These are phyloP conservation scores for Circinella minor DNA, from an alignment of 371 early-diverging fungal genomes.

Conservation along the genomic window DNA sequence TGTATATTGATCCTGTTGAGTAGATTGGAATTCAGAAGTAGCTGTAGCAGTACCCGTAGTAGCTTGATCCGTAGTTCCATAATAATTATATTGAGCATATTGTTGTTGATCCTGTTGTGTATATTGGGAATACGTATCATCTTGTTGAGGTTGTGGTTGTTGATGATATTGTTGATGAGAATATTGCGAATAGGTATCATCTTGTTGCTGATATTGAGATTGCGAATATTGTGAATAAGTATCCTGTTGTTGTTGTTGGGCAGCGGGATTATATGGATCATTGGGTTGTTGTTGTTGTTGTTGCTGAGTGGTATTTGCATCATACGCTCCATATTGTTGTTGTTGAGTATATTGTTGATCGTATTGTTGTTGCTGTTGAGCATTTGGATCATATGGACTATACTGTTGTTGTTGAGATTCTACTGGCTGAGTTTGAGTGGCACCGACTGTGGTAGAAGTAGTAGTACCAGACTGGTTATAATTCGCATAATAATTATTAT, in stretches of 20 bases:
- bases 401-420: constrained; percentile 6
- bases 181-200: constrained; percentile 5
- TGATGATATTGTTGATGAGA: not conserved
- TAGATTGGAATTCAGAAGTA: constrained; percentile 3
- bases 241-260: not conserved
- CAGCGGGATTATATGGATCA: constrained; percentile 3
- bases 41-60: not conserved
- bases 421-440: constrained; percentile 7
- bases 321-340: not conserved
- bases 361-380: constrained; percentile 14
- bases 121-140: constrained; percentile 4
- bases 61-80: constrained; percentile 1
- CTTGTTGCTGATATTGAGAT: no score
- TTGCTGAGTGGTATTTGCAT: not conserved
- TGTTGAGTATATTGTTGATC: not conserved
- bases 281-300: not conserved
- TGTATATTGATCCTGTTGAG: constrained; percentile 12
- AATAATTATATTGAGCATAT: constrained; percentile 4
- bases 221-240: not conserved
- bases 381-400: constrained; percentile 3
- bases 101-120: not conserved
- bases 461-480: not conserved
- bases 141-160: not conserved
- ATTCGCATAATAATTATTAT: constrained; percentile 3
- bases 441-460: not conserved